These are phyloP conservation scores for Leccinum obscurum DNA, from an alignment of 768 basidiomycete genomes.

Conservation along the genomic window DNA sequence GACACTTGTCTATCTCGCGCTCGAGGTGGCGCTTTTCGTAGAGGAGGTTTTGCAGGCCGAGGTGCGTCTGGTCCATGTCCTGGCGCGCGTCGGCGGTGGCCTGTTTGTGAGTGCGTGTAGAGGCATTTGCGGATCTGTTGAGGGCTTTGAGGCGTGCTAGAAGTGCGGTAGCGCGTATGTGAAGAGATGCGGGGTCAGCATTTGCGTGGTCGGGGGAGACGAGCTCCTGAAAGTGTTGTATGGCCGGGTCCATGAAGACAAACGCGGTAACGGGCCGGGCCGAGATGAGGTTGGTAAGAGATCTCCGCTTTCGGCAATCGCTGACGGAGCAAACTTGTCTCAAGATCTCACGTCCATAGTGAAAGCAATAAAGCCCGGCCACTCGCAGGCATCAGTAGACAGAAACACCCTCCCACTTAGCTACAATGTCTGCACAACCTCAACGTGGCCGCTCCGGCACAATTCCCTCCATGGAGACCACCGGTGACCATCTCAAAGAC, in stretches of 20 bases:
- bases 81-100: slow-evolving; percentile 73
- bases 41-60: slow-evolving; percentile 81
- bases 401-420: not conserved
- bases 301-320: slow-evolving; percentile 9
- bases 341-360: slow-evolving; percentile 22
- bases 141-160: slow-evolving; percentile 78
- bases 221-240: slow-evolving; percentile 64
- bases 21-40: slow-evolving; percentile 91
- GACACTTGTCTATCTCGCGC: slow-evolving; percentile 89
- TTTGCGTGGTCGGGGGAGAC: slow-evolving; percentile 52
- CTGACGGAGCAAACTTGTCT: slow-evolving; percentile 16
- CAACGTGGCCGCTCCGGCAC: slow-evolving; percentile 70
- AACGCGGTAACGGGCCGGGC: slow-evolving; percentile 9
- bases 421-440: slow-evolving; percentile 33
- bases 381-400: not conserved
- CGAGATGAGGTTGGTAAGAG: not conserved
- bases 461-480: slow-evolving; percentile 86
- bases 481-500: slow-evolving; percentile 71
- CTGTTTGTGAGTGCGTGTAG: slow-evolving; percentile 70
- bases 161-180: slow-evolving; percentile 71
- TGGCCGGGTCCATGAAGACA: slow-evolving; percentile 44
- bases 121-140: slow-evolving; percentile 71
- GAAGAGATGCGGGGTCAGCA: slow-evolving; percentile 42
- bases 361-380: slow-evolving; percentile 18
- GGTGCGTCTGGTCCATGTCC: slow-evolving; percentile 88